A percentile compares a stretch with the other conserved stretches of the same genome.
Conservation (phyloP, 306 rosid species). For the Pyrus communis region DNA sequence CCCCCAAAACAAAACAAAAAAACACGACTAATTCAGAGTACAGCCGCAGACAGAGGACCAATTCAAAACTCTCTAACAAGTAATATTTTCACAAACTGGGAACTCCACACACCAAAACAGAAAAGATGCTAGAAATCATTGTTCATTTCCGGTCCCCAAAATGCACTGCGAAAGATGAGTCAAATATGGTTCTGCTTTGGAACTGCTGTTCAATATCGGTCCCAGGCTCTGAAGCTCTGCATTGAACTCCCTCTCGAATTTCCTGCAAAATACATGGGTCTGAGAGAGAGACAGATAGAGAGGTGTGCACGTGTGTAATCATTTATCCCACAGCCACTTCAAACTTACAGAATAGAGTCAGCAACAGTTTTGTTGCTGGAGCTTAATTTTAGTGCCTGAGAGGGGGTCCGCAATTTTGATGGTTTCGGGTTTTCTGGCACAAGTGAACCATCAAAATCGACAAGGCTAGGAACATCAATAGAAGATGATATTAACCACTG, state of each 20-base stretch:
- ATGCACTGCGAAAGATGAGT: conserved; percentile 79
- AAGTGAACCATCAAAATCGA: conserved; percentile 34
- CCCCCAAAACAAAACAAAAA: too few relatives aligned
- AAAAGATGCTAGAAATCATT: not conserved
- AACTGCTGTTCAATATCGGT: conserved; percentile 63
- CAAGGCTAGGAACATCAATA: conserved; percentile 41
- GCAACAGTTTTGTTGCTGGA: conserved; percentile 47
- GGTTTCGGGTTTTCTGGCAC: conserved; percentile 34
- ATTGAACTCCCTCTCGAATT: conserved; percentile 81
- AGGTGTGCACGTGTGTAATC: not conserved
- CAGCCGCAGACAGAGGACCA: not conserved
- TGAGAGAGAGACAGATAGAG: not conserved
- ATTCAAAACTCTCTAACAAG: not conserved
- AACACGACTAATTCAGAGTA: too few relatives aligned
- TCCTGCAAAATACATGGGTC: conserved; percentile 38
- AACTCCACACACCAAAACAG: not conserved
- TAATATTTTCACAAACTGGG: not conserved
- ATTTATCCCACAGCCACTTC: not conserved
- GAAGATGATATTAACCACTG: conserved; percentile 86
- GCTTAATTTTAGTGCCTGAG: conserved; percentile 48
- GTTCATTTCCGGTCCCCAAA: conserved; percentile 62
- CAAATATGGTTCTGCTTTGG: conserved; percentile 83
- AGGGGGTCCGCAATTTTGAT: conserved; percentile 37
- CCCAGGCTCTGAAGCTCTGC: conserved; percentile 81
- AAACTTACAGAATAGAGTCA: conserved; percentile 75